Evolutionary conservation across 2,329 filamentous ascomycete species (phyloP).

Genomic region (Celoporthe dispersa): DNA sequence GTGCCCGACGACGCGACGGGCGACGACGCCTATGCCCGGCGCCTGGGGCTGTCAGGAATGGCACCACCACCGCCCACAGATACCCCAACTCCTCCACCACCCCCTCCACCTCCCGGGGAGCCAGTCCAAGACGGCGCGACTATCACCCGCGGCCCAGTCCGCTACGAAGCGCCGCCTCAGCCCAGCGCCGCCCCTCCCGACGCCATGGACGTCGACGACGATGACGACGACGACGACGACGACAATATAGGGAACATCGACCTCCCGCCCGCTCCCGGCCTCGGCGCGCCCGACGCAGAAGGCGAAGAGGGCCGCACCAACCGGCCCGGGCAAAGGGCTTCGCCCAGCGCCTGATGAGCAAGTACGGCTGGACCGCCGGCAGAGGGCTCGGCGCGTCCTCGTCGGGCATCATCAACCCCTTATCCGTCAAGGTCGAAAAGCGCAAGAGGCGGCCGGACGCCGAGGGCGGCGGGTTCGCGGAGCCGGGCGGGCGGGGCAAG

Average conservation of each 20-base stretch:
- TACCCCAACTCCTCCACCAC: conserved; percentile 40
- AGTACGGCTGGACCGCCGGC: conserved; percentile 92
- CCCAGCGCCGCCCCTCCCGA: conserved; percentile 45
- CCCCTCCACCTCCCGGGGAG: conserved; percentile 23
- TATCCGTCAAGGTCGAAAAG: conserved; percentile 85
- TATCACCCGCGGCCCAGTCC: conserved; percentile 79
- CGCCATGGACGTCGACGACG: conserved; percentile 46
- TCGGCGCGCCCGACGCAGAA: conserved; percentile 39
- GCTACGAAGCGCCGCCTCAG: conserved; percentile 62
- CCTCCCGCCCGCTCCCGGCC: conserved; percentile 59
- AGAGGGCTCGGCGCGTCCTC: conserved; percentile 82
- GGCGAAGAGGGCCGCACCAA: conserved; percentile 55
- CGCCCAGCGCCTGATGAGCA: conserved; percentile 85
- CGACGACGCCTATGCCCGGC: conserved; percentile 71
- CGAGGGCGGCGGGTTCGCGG: conserved; percentile 78
- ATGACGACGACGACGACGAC: conserved; percentile 32
- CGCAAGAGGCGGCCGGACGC: conserved; percentile 77
- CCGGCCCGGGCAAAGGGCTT: conserved; percentile 82
- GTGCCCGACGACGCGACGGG: conserved; percentile 64
- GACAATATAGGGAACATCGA: conserved; percentile 13
- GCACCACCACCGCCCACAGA: conserved; percentile 35
- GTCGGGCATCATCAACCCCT: conserved; percentile 81
- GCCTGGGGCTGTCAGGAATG: conserved; percentile 59
- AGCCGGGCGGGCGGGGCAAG: conserved; percentile 71
- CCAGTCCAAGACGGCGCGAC: conserved; percentile 51